Evolutionary conservation across 306 rosid species (phyloP), one percentile per base, ranked within the genome.

Genomic region (Vicia sativa): DNA sequence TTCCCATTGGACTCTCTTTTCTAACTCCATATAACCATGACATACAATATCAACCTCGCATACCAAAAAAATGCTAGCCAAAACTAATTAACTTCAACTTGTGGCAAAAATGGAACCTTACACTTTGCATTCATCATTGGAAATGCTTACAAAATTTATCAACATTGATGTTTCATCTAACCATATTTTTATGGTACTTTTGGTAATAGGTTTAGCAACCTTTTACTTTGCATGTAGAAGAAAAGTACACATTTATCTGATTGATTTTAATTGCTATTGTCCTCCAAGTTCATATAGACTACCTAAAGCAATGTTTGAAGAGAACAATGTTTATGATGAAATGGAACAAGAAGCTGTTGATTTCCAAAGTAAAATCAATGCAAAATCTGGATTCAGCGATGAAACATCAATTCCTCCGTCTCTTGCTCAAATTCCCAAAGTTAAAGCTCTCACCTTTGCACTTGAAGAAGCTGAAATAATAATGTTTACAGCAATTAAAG

Each of bases 301-400:
- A 28, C 68, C 89, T 9, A 53, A 62, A 43, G 82, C 89, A 39
- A 67, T 74, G 81, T 81, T 76, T 58, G 64, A 76, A 67, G 89
- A 85, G 71, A 68, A 53, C 25, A 57, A n/a, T 12, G n/a, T 74
- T 38, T 19, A 13, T 49, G 86, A 66, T 1, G 54, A 58, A 9
- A 44, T 74, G 67, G 89, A 81, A 41, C 75, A 81, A 23, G 78
- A 77, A 9, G 78, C 82, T 14, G 57, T 79, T 65, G 70, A 75
- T 50, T 87, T 84, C 41, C 84, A 82, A 18, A 57, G 71, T 70
- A 87, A 84, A 77, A 84, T 87, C 83, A 49, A 72, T 23, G 77
- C 81, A 59, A 82, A 81, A 62, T 82, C 84, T 15, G 89, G 92
- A 62, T 87, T 73, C 65, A 81, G 92, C 18, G 89, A 84, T 55